A percentile compares a stretch with the other conserved stretches of the same genome.
Evolutionary conservation across 2,329 filamentous ascomycete species (phyloP).

Genomic region (Davidsoniella australis): DNA sequence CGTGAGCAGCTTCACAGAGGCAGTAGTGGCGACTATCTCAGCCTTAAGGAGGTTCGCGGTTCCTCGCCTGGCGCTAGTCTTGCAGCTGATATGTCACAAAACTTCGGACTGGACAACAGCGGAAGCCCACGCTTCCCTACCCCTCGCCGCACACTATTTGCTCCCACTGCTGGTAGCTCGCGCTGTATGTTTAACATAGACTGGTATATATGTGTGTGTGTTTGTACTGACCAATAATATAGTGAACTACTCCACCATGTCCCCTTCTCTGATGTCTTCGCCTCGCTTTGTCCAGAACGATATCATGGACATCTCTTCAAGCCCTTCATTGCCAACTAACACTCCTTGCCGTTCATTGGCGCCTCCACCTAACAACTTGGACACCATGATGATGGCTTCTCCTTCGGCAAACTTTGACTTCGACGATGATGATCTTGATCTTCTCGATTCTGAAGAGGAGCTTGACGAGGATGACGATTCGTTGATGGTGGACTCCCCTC

Average conservation of each 20-base stretch:
- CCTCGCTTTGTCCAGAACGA: constrained; percentile 25
- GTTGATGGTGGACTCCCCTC: constrained; percentile 10
- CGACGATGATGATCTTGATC: constrained; percentile 6
- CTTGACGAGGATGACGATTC: constrained; percentile 10
- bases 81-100: constrained; percentile 87
- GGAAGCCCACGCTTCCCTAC: constrained; percentile 36
- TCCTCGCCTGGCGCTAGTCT: constrained; percentile 85
- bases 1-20: constrained; percentile 48
- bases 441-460: constrained; percentile 10
- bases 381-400: constrained; percentile 12
- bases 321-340: constrained; percentile 23
- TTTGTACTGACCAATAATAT: background rate
- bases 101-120: constrained; percentile 78
- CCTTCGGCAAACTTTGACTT: constrained; percentile 4
- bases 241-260: background rate
- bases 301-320: constrained; percentile 68
- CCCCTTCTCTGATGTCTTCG: constrained; percentile 14
- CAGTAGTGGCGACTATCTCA: constrained; percentile 61
- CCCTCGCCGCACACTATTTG: constrained; percentile 24
- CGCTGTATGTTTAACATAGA: background rate
- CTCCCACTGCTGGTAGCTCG: constrained; percentile 17
- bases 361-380: constrained; percentile 4
- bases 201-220: no score
- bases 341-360: constrained; percentile 7
- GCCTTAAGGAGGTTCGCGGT: constrained; percentile 55